Conservation (phyloP, 306 rosid genomes). For the Rosa rugosa region DNA sequence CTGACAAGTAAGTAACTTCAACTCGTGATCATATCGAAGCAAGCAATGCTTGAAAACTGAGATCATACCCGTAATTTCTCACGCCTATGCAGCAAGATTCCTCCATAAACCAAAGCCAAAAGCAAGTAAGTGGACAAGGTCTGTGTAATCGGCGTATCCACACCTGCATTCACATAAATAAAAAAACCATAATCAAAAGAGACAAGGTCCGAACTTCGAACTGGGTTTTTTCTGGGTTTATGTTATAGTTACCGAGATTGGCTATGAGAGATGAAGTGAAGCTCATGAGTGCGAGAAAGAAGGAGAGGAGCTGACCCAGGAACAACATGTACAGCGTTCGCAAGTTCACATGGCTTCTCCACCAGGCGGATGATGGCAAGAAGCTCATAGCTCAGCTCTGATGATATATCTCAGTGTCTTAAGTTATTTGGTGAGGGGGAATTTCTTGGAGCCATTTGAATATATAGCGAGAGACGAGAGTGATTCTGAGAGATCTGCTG, state of each 20-base stretch:
- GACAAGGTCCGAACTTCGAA: neutral
- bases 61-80: constrained; percentile 39
- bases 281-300: constrained; percentile 45
- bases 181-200: neutral
- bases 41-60: neutral
- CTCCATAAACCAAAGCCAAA: constrained; percentile 59
- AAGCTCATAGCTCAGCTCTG: constrained; percentile 29
- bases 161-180: constrained; percentile 32
- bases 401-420: neutral
- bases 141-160: constrained; percentile 60
- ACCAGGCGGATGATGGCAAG: constrained; percentile 15
- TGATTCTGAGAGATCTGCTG: neutral
- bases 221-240: constrained; percentile 5
- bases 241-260: constrained; percentile 32
- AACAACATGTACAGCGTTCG: constrained; percentile 36
- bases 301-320: constrained; percentile 62
- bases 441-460: neutral
- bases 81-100: constrained; percentile 53
- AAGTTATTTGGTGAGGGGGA: neutral
- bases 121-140: constrained; percentile 39
- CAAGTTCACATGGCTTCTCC: constrained; percentile 27
- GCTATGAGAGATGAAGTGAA: constrained; percentile 64
- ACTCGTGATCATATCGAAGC: neutral
- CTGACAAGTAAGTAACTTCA: neutral
- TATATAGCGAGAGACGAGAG: neutral